Base-by-base conservation (phyloP, 2,329 filamentous ascomycete species). In the Colletotrichum trifolii region DNA sequence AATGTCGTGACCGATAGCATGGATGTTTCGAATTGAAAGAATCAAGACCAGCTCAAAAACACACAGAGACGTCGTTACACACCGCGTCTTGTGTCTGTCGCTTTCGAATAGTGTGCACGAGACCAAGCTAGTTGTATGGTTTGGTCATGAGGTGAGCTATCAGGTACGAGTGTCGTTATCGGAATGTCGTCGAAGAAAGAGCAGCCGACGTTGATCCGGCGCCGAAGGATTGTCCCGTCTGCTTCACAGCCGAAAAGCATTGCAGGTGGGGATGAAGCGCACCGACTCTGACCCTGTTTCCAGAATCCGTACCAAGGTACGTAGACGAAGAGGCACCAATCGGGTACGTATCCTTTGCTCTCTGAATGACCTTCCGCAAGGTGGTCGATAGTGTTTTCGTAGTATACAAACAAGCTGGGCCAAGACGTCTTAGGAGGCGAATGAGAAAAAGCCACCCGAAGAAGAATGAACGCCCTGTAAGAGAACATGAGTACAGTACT, bases 201-300 rank as follows among this genome's bases (percentile, higher is more conserved):
- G 25, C 25, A 59, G 15, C 64, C 64, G 64, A 66, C 33, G 43
- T 66, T 66, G 60, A 64, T 64, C 64, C 64, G 64, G 46, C 48
- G 60, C 60, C 64, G 63, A 65, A 38, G 62, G 62, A 60, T 54
- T 25, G 25, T 25, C 25, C 25, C 40, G 39, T 55, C 45, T 64
- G 11, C 25, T 50, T 62, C 52, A 61, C 61, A 61, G 61, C 61
- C 62, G 39, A 47, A 64, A 64, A 55, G 49, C 50, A 63, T 55
- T 15, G 17, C 25, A 47, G 25, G 35, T 38, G 49, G 43, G 39
- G 34, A 60, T 35, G 12, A 42, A 11, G 33, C 7, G 53, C 53
- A 38, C 53, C 53, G 53, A 42, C 53, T 55, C 15, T 48, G 43
- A 42, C 34, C 34, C 25, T 57, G 43, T 17, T 48, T 55, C 39